A percentile compares a stretch with the other conserved stretches of the same genome.
Evolutionary conservation across 371 early-diverging fungal species (phyloP).

Genomic region (Saksenaea vasiformis): DNA sequence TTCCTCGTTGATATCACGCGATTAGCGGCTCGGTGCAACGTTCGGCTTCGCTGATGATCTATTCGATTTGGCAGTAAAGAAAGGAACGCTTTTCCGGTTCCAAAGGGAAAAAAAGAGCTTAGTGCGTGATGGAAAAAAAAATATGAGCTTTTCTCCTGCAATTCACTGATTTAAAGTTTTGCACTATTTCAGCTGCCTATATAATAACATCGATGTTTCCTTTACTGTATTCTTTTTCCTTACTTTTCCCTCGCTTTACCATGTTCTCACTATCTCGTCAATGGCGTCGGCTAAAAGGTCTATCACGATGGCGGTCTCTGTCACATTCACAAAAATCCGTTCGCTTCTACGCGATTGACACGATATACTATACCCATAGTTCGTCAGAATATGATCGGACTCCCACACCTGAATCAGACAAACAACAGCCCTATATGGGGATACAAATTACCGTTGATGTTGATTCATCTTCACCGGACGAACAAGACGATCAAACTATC

Average conservation of each 20-base stretch:
- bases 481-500: constrained; percentile 17
- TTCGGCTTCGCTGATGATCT: neutral
- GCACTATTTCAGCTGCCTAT: neutral
- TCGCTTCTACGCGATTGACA: constrained; percentile 36
- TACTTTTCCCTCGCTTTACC: neutral
- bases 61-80: neutral
- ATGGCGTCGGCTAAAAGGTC: constrained; percentile 24
- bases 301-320: neutral
- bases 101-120: no score
- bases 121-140: neutral
- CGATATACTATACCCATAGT: constrained; percentile 45
- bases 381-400: constrained; percentile 43
- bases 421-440: constrained; percentile 16
- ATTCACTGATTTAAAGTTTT: neutral
- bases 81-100: neutral
- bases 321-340: constrained; percentile 26
- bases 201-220: neutral
- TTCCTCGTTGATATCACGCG: neutral
- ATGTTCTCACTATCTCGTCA: constrained; percentile 31
- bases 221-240: neutral
- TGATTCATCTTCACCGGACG: constrained; percentile 9
- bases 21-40: neutral
- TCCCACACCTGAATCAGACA: constrained; percentile 23
- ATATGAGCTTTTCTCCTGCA: neutral
- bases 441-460: constrained; percentile 4